A percentile compares a stretch with the other conserved stretches of the same genome.
These are phyloP conservation scores for Solanum neorickii DNA, from an alignment of 257 asterid genomes.

Conservation along the genomic window DNA sequence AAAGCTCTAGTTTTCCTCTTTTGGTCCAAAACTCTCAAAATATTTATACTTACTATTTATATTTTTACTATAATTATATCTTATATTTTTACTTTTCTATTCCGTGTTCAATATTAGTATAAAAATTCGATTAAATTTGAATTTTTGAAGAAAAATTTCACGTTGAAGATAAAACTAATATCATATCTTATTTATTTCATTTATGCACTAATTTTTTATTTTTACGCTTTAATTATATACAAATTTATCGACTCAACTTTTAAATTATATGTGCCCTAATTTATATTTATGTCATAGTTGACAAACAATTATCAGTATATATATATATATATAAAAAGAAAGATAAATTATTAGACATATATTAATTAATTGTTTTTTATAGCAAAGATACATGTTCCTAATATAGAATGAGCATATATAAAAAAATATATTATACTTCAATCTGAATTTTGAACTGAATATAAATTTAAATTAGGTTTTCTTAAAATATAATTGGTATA, in stretches of 20 bases:
- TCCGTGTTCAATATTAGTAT: accelerated
- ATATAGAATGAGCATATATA: background rate
- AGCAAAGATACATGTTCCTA: background rate
- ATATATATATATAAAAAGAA: too few relatives aligned
- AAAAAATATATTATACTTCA: too few relatives aligned
- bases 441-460: background rate
- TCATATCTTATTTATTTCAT: background rate
- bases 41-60: background rate
- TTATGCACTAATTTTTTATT: accelerated
- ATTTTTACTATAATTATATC: background rate
- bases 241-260: background rate
- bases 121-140: accelerated
- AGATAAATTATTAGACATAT: background rate
- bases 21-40: background rate
- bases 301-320: too few relatives aligned
- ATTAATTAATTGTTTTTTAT: too few relatives aligned
- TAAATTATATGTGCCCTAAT: background rate
- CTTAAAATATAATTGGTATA: too few relatives aligned
- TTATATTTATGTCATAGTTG: background rate
- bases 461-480: too few relatives aligned
- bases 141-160: accelerated
- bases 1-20: background rate
- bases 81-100: background rate
- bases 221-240: background rate
- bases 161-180: background rate